These are phyloP conservation scores for Xylariaceae sp. DNA, from an alignment of 2,329 filamentous ascomycete species.

Conservation along the genomic window DNA sequence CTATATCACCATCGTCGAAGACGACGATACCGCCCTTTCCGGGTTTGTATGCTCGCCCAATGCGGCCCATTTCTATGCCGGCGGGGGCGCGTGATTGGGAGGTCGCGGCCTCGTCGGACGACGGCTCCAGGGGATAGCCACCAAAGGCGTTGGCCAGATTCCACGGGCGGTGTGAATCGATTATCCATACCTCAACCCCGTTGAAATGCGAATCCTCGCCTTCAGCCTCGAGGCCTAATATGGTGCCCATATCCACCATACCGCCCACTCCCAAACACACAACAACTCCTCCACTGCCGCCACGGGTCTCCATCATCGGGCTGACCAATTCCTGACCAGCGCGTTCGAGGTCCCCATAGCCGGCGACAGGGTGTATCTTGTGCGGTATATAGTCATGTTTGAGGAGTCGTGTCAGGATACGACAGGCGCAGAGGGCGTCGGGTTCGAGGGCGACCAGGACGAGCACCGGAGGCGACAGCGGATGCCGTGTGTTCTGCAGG, in stretches of 20 bases:
- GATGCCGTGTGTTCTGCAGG: constrained; percentile 77
- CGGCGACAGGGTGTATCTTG: constrained; percentile 91
- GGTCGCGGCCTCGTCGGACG: constrained; percentile 37
- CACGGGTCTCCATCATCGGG: constrained; percentile 79
- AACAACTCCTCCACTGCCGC: constrained; percentile 81
- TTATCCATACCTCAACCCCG: constrained; percentile 90
- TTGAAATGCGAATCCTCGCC: constrained; percentile 61
- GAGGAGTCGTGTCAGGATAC: constrained; percentile 85
- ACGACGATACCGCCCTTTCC: constrained; percentile 85
- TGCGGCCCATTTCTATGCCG: constrained; percentile 66
- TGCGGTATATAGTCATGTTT: constrained; percentile 97
- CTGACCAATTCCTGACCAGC: constrained; percentile 71
- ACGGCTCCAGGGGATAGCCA: constrained; percentile 52
- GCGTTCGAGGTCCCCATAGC: constrained; percentile 81
- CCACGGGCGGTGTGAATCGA: constrained; percentile 89
- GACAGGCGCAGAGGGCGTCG: constrained; percentile 90
- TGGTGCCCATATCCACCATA: constrained; percentile 75
- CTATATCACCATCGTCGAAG: constrained; percentile 93
- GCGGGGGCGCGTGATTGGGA: constrained; percentile 45
- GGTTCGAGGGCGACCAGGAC: constrained; percentile 91
- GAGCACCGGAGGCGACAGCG: constrained; percentile 83
- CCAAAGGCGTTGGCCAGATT: constrained; percentile 92
- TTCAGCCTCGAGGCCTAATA: constrained; percentile 67
- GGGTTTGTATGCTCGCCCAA: constrained; percentile 64
- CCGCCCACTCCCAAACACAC: constrained; percentile 90